Evolutionary conservation across 805 yeast species (phyloP), one percentile per base, ranked within the genome.

Genomic region (Lipomyces mesembrius): DNA sequence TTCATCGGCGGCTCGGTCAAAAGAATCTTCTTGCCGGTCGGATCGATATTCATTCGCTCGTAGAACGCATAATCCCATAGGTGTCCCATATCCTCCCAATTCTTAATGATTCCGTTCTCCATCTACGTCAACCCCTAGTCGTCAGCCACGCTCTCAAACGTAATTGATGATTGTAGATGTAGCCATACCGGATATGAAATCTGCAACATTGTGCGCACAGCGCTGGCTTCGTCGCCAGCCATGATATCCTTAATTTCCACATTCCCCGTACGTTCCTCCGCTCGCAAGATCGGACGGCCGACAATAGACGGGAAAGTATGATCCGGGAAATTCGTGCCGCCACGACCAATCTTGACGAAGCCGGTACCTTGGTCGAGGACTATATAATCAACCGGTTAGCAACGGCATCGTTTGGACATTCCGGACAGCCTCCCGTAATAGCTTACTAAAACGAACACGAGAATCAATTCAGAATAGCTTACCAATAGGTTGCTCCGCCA

Each of bases 341-440:
- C 97, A 75, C 97, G 87, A 67, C 99, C 99, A 73, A 66, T 67
- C 69, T 71, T 71, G 61, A 71, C 73, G 77, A 95, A 95, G 65
- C 99, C 99, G 60, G 99, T 95, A 82, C 99, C 99, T 82, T 95
- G 98, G 82, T 95, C 99, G 74, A 95, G 91, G 74, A 95, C 99
- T 85, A 74, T 70, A 27, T n/a, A 46, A 14, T 66, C 69, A 46
- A 66, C 12, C 62, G 37, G 62, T 51, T 35, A 62, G 53, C 20
- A 11, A 20, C 54, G 35, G 34, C 14, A 17, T 20, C 27, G 27
- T 37, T 37, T 12, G 12, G 39, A 29, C 39, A 25, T 29, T 3
- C 9, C 14, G 46, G 20, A 51, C 14, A 34, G 32, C 8, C 4
- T 20, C 14, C 17, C 11, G 54, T 7, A 22, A 43, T 39, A n/a